Percentiles rank a stretch among this genome's conserved stretches.
These are phyloP conservation scores for Saccharomycopsis javanensis DNA, from an alignment of 805 yeast genomes.

Conservation along the genomic window DNA sequence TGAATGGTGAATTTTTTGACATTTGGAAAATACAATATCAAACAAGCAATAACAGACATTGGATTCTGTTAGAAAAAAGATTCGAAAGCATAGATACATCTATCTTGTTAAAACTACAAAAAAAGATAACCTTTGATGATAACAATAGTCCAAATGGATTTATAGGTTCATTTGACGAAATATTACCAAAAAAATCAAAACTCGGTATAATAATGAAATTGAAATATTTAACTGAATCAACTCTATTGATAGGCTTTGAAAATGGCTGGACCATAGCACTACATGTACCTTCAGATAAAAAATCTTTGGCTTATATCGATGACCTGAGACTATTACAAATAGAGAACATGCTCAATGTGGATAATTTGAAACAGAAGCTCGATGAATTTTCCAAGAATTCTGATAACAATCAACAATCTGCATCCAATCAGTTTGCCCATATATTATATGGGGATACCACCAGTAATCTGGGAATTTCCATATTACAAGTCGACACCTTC, in stretches of 20 bases:
- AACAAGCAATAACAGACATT: conserved; percentile 1
- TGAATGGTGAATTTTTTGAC: conserved; percentile 29
- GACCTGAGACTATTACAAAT: conserved; percentile 26
- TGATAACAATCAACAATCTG: background rate
- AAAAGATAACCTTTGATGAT: background rate
- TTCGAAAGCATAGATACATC: conserved; percentile 18
- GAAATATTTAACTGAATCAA: conserved; percentile 27
- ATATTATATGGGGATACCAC: conserved; percentile 17
- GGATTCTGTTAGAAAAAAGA: conserved; percentile 17
- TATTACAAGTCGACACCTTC: conserved; percentile 24
- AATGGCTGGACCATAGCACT: conserved; percentile 48
- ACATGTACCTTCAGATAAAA: conserved; percentile 19
- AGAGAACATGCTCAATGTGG: conserved; percentile 18
- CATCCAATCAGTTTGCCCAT: conserved; percentile 9
- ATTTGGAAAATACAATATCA: conserved; percentile 19
- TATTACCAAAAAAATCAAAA: conserved; percentile 22
- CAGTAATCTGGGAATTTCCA: conserved; percentile 7
- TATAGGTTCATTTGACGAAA: background rate
- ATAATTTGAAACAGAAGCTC: conserved; percentile 20
- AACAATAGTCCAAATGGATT: background rate
- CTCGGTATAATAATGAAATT: conserved; percentile 65
- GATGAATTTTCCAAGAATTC: conserved; percentile 28
- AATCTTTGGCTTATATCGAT: conserved; percentile 16
- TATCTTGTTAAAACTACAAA: conserved; percentile 12
- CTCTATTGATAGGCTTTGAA: conserved; percentile 55